Conservation (phyloP, 768 basidiomycete genomes). For the Mycena olivaceomarginata region DNA sequence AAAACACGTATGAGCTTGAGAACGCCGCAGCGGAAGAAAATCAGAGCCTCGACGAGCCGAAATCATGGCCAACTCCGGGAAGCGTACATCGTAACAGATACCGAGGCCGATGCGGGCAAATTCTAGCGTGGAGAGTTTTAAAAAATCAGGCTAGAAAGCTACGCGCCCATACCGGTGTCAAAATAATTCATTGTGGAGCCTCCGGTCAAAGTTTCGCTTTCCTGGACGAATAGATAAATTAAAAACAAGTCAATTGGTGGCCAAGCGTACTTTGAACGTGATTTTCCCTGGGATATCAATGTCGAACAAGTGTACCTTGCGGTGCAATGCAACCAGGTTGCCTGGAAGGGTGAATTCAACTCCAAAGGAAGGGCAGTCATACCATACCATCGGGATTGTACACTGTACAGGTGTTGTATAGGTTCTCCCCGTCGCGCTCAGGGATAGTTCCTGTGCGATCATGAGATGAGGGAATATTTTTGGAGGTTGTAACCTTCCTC, state of each 20-base stretch:
- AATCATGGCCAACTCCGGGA: constrained; percentile 95
- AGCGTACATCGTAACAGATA: constrained; percentile 97
- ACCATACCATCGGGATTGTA: constrained; percentile 85
- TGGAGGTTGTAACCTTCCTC: constrained; percentile 75
- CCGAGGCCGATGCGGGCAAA: constrained; percentile 98
- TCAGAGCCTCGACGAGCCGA: constrained; percentile 87
- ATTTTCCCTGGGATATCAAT: constrained; percentile 97
- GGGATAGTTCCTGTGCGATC: constrained; percentile 90
- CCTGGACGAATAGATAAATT: constrained; percentile 64
- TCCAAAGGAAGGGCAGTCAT: constrained; percentile 11
- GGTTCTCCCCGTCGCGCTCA: constrained; percentile 81
- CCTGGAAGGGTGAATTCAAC: constrained; percentile 66
- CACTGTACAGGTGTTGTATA: constrained; percentile 96
- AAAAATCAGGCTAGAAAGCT: background rate
- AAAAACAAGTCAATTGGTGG: background rate
- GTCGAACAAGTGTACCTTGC: constrained; percentile 98
- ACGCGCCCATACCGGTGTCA: constrained; percentile 81
- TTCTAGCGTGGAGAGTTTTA: constrained; percentile 64
- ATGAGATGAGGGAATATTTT: background rate
- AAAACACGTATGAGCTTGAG: background rate
- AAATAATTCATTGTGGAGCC: constrained; percentile 87
- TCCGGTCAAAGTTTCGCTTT: constrained; percentile 90
- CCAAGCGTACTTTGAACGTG: constrained; percentile 82
- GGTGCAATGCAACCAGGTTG: constrained; percentile 89
- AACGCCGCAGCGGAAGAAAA: constrained; percentile 6